phyloP scores from a whole-genome alignment of 2,329 filamentous ascomycete genomes.

The Bretziella fagacearum region DNA sequence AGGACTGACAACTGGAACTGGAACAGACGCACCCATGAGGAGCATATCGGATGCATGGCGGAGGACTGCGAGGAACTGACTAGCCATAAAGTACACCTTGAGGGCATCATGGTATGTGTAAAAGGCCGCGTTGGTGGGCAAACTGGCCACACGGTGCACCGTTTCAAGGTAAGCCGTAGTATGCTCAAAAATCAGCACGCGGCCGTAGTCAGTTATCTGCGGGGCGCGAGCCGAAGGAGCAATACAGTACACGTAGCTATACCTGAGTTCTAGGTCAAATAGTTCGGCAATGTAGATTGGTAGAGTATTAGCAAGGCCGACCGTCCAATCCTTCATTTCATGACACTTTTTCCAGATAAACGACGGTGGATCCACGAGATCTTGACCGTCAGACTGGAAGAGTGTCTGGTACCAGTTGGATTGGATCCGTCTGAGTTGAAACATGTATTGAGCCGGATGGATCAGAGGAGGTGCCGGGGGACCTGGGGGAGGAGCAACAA shows the following conservation, averaged over 20 bases:
- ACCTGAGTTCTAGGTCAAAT: conserved; percentile 77
- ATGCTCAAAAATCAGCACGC: conserved; percentile 71
- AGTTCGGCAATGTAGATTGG: conserved; percentile 51
- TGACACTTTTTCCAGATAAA: conserved; percentile 64
- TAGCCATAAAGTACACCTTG: conserved; percentile 60
- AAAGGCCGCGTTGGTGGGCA: conserved; percentile 43
- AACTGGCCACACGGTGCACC: conserved; percentile 50
- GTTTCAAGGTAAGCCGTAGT: conserved; percentile 65
- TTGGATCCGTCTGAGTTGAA: conserved; percentile 69
- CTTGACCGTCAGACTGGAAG: conserved; percentile 57
- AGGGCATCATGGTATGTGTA: conserved; percentile 80
- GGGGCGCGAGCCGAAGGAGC: conserved; percentile 63
- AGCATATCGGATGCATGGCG: conserved; percentile 39
- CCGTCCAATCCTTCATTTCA: conserved; percentile 65
- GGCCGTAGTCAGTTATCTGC: conserved; percentile 56
- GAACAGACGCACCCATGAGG: conserved; percentile 29
- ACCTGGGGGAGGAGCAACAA: conserved; percentile 27
- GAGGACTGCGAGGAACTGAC: conserved; percentile 45
- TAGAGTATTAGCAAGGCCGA: conserved; percentile 51
- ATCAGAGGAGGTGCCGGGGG: conserved; percentile 29
- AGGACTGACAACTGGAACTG: conserved; percentile 27
- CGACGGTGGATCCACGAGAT: conserved; percentile 49
- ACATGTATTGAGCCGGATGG: conserved; percentile 58
- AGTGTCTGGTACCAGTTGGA: conserved; percentile 82
- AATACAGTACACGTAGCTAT: conserved; percentile 80